Conservation (phyloP, 129 eudicot species). For the Artemisia tridentata region DNA sequence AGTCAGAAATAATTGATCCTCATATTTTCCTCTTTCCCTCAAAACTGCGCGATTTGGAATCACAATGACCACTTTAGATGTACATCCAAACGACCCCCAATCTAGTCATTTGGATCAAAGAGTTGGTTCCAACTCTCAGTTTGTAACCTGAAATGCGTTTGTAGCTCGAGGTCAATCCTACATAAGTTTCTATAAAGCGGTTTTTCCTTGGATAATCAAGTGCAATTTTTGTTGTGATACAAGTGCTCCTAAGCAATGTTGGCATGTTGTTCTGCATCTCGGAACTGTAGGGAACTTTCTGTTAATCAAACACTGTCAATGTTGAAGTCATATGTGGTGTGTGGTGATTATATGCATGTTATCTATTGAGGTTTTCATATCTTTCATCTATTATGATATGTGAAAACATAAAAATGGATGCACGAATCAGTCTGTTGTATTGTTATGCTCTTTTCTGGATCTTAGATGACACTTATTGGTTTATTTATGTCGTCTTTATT, state of each 20-base stretch:
- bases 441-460: slow-evolving; percentile 1
- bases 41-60: too few relatives aligned
- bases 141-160: not conserved
- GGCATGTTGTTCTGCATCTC: not conserved
- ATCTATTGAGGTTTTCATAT: not conserved
- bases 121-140: not conserved
- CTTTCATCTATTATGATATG: too few relatives aligned
- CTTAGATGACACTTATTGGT: not conserved
- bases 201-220: slow-evolving; percentile 2
- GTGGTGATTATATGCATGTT: not conserved
- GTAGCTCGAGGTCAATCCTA: not conserved
- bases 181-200: not conserved
- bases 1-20: not conserved
- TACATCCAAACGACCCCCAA: not conserved
- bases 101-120: slow-evolving; percentile 15
- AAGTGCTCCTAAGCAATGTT: slow-evolving; percentile 7
- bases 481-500: not conserved
- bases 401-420: not conserved
- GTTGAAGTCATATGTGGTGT: not conserved
- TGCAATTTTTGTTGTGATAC: not conserved
- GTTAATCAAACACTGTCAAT: slow-evolving; percentile 10
- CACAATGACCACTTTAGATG: too few relatives aligned
- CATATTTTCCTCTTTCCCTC: not conserved
- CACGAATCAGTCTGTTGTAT: not conserved
- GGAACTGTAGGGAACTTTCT: not conserved